phyloP scores from a whole-genome alignment of 176 grass and related monocot genomes.

The Dactylis glomerata region DNA sequence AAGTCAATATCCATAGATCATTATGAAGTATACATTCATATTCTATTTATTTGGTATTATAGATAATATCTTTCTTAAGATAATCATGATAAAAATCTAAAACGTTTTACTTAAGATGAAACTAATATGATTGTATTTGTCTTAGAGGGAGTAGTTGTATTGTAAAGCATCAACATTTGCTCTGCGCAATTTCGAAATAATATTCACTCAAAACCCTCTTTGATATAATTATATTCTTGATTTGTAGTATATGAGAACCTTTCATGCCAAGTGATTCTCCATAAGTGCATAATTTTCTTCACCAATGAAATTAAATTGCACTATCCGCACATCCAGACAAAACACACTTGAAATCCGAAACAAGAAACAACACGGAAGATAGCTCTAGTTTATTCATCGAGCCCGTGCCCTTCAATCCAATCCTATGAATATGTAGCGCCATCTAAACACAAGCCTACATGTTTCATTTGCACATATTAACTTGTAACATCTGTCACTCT shows the following conservation, averaged over 20 bases:
- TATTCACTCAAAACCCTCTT: neutral
- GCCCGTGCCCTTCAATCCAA: neutral
- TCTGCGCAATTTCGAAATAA: neutral
- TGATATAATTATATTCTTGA: neutral
- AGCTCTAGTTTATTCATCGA: neutral
- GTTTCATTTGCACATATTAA: neutral
- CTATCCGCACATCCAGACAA: conserved; percentile 12
- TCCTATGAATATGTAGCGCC: neutral
- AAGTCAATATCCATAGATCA: neutral
- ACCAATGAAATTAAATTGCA: neutral
- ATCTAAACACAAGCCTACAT: conserved; percentile 27
- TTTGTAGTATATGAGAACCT: neutral
- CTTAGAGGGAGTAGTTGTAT: neutral
- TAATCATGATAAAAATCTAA: too few species aligned
- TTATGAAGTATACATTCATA: too few species aligned
- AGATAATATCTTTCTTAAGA: too few species aligned
- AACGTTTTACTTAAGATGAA: neutral
- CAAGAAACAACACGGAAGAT: neutral
- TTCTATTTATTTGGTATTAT: too few species aligned
- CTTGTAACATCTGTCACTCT: neutral
- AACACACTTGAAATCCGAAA: conserved; percentile 2
- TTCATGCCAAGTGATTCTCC: neutral
- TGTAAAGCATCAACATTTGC: neutral
- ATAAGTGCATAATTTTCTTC: neutral
- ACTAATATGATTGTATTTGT: neutral